Percentiles rank a stretch among this genome's conserved stretches.
phyloP scores from a whole-genome alignment of 2,329 filamentous ascomycete species.

The Penicillium sp. region DNA sequence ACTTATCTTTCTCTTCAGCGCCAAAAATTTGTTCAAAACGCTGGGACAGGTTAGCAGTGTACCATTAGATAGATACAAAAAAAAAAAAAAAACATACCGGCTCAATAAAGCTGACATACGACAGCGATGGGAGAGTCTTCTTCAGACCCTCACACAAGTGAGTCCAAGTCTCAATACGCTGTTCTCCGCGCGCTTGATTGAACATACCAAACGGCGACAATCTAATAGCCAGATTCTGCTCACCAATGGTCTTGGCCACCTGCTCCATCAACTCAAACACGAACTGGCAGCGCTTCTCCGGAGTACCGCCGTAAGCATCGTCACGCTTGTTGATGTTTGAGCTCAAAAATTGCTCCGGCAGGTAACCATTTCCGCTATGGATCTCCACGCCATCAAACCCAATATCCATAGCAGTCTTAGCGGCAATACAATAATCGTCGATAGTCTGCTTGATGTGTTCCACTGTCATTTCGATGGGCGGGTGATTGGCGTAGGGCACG shows the following conservation, averaged over 20 bases:
- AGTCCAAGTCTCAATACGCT: slow-evolving; percentile 56
- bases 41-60: slow-evolving; percentile 11
- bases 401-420: slow-evolving; percentile 53
- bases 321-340: slow-evolving; percentile 52
- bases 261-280: slow-evolving; percentile 55
- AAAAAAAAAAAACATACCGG: slow-evolving; percentile 35
- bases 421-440: slow-evolving; percentile 47
- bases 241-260: slow-evolving; percentile 47
- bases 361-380: slow-evolving; percentile 52
- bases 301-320: slow-evolving; percentile 53
- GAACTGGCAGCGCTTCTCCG: slow-evolving; percentile 57
- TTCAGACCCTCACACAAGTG: slow-evolving; percentile 53
- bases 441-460: slow-evolving; percentile 49
- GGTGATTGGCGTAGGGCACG: slow-evolving; percentile 45
- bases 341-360: slow-evolving; percentile 55
- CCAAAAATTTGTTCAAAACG: slow-evolving; percentile 56
- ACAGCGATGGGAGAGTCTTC: slow-evolving; percentile 43
- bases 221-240: slow-evolving; percentile 49
- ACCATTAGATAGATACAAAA: not conserved
- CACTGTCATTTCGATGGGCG: slow-evolving; percentile 47
- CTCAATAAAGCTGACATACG: slow-evolving; percentile 59
- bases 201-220: slow-evolving; percentile 53
- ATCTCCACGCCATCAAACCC: slow-evolving; percentile 58
- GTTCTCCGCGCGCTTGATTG: slow-evolving; percentile 52
- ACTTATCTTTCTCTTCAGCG: slow-evolving; percentile 50